Evolutionary conservation across 2,329 filamentous ascomycete genomes (phyloP), one percentile per base, ranked within the genome.

Genomic region (Neurospora crassa): DNA sequence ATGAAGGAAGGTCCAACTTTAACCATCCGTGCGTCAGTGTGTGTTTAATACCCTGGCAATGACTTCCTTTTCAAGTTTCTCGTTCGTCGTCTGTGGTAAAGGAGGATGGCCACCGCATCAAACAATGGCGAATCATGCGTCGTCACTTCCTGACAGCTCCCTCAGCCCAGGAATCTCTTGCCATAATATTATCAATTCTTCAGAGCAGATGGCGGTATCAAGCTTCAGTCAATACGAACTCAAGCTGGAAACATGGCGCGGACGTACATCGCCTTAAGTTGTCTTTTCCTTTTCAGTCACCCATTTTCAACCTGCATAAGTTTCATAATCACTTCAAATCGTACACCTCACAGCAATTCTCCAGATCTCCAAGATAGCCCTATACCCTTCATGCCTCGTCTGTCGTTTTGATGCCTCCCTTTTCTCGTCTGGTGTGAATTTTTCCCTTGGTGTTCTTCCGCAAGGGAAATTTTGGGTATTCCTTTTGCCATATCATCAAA

Each of bases 11-110:
- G 53, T 18, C 16, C 29, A 16, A 18, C 29, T 18, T 63, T 37
- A 69, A 68, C 70, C 69, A 67, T 43, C 68, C 71, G 71, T 74
- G 73, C 73, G 70, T 74, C 73, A 74, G 73, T 68, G 73, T 53
- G 47, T 14, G 47, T 14, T 67, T 70, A 45, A 40, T 68, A 40
- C 42, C 68, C 40, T 69, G 6, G 70, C 40, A 45, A 69, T 63
- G 42, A 67, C 74, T 75, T 72, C 24, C 67, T 12, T 41, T 43
- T 42, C 37, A 6, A 20, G 18, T 67, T n/a, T 68, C 53, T 43
- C 42, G 59, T 34, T 63, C 53, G 53, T 7, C 29, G 14, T 37
- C 14, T 63, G 53, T 34, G 4, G 34, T 29, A 24, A 63, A 63
- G 29, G 53, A 63, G 53, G 53, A 29, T 63, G 53, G 29, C 29